Percentiles rank a stretch among this genome's conserved stretches.
phyloP scores from a whole-genome alignment of 345 rosid genomes.

The Nephelium lappaceum region DNA sequence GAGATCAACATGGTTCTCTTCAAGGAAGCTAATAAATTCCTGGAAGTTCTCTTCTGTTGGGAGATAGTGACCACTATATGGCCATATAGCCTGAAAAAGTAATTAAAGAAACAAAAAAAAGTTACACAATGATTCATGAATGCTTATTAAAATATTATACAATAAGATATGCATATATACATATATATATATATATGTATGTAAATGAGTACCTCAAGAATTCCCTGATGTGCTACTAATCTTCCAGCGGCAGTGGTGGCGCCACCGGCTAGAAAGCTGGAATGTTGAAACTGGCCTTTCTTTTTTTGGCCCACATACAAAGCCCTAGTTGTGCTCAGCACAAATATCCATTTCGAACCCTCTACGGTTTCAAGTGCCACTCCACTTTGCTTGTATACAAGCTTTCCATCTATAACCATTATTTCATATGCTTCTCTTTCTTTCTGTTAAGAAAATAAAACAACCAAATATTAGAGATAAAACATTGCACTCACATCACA shows the following conservation, averaged over 20 bases:
- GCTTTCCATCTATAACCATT: slow-evolving; percentile 53
- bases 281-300: slow-evolving; percentile 74
- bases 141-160: neutral
- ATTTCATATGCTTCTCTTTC: slow-evolving; percentile 63
- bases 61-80: slow-evolving; percentile 94
- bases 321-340: slow-evolving; percentile 57
- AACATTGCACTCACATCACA: neutral
- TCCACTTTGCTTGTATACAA: slow-evolving; percentile 39
- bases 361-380: slow-evolving; percentile 38
- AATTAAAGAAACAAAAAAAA: neutral
- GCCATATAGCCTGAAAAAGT: slow-evolving; percentile 78
- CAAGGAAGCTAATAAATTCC: slow-evolving; percentile 73
- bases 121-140: neutral
- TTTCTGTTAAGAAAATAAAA: slow-evolving; percentile 30
- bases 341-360: slow-evolving; percentile 71
- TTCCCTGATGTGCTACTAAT: slow-evolving; percentile 53
- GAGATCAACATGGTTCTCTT: slow-evolving; percentile 71
- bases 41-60: slow-evolving; percentile 92
- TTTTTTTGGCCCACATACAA: slow-evolving; percentile 66
- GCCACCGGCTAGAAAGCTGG: slow-evolving; percentile 69
- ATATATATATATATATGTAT: neutral
- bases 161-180: too few relatives aligned
- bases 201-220: slow-evolving; percentile 45
- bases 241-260: slow-evolving; percentile 77
- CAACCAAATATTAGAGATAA: neutral